These are phyloP conservation scores for Xylaria castorea DNA, from an alignment of 495 filamentous ascomycete species.

Conservation along the genomic window DNA sequence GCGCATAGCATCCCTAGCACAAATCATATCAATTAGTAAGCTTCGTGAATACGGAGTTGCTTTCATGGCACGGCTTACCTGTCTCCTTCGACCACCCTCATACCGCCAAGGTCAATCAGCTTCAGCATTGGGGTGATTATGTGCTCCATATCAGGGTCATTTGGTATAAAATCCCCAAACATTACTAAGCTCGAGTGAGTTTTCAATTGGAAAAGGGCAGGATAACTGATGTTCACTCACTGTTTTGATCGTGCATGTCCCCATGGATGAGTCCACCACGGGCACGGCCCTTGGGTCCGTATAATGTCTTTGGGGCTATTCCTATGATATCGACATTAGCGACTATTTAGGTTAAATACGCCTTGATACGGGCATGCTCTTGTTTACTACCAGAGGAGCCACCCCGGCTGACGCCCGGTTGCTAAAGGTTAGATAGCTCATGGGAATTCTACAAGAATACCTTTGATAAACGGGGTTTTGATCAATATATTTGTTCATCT, in stretches of 20 bases:
- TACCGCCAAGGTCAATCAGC: constrained; percentile 8
- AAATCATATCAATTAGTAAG: neutral
- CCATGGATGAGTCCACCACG: neutral
- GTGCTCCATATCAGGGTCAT: neutral
- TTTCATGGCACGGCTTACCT: neutral
- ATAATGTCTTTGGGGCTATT: neutral
- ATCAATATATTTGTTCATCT: neutral
- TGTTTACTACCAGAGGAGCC: too few relatives aligned
- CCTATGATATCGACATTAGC: neutral
- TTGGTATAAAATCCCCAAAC: constrained; percentile 4
- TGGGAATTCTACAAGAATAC: neutral
- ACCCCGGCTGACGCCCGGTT: neutral
- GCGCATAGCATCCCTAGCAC: neutral
- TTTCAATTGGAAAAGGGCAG: neutral
- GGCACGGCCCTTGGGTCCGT: neutral
- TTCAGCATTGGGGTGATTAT: constrained; percentile 4
- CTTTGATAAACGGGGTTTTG: neutral
- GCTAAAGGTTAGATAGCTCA: neutral
- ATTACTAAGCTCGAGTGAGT: constrained; percentile 2
- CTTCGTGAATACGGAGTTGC: neutral
- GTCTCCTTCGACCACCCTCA: neutral
- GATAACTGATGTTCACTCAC: neutral
- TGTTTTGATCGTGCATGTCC: constrained; percentile 10
- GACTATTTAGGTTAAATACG: neutral
- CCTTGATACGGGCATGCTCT: neutral